These are phyloP conservation scores for Diutina pseudorugosa DNA, from an alignment of 1,139 yeast genomes.

Conservation along the genomic window DNA sequence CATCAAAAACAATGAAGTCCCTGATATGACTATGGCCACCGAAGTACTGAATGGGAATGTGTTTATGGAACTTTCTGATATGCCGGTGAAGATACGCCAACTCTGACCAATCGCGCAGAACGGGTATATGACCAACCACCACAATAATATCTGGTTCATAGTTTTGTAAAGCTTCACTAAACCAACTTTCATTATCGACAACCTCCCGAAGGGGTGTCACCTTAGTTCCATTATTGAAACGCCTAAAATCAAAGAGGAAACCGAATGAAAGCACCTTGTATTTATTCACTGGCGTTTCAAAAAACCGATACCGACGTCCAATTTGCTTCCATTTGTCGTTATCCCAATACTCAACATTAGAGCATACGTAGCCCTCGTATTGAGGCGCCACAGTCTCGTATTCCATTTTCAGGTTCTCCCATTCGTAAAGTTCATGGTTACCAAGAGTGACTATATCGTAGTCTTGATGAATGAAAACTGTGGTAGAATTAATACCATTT, in stretches of 20 bases:
- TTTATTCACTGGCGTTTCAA: conserved; percentile 44
- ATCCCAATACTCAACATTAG: conserved; percentile 62
- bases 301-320: conserved; percentile 56
- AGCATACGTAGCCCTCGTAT: conserved; percentile 58
- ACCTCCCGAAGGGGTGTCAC: conserved; percentile 55
- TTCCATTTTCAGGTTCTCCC: conserved; percentile 56
- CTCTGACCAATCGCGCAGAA: conserved; percentile 45
- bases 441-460: conserved; percentile 81
- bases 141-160: conserved; percentile 52
- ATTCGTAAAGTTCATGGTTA: conserved; percentile 82
- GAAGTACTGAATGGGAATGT: conserved; percentile 63
- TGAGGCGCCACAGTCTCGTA: conserved; percentile 43
- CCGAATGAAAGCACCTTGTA: conserved; percentile 58
- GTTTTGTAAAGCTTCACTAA: conserved; percentile 34
- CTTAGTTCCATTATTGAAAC: conserved; percentile 45
- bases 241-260: conserved; percentile 64
- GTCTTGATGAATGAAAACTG: conserved; percentile 52
- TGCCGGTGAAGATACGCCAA: conserved; percentile 36
- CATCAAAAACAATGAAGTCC: conserved; percentile 65
- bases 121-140: conserved; percentile 74
- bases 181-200: conserved; percentile 47
- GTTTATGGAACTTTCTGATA: conserved; percentile 48
- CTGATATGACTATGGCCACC: conserved; percentile 95
- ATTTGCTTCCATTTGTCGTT: conserved; percentile 46
- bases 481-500: conserved; percentile 52